phyloP scores from a whole-genome alignment of 78 protist species.

The Chrysochromulina parva region DNA sequence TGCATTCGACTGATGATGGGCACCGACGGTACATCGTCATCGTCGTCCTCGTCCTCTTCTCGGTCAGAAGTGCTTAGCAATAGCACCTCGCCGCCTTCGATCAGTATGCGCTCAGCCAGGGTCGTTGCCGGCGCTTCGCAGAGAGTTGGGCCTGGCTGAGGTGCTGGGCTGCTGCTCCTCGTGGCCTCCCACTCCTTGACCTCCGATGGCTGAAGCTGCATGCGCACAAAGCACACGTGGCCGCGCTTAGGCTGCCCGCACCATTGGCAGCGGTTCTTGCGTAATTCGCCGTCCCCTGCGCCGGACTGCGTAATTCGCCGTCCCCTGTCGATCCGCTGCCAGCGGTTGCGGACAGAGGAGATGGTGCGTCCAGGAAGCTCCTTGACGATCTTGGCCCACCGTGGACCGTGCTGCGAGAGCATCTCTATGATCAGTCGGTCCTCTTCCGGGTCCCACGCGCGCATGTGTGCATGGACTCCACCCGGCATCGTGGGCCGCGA shows the following conservation, averaged over 20 bases:
- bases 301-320: neutral
- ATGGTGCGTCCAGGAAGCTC: neutral
- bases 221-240: neutral
- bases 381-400: neutral
- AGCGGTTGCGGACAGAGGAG: neutral
- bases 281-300: too few species aligned
- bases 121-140: neutral
- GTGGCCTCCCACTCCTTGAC: neutral
- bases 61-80: neutral
- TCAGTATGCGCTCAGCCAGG: neutral
- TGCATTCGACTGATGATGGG: neutral
- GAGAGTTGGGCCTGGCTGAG: neutral
- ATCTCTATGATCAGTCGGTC: neutral
- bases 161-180: neutral
- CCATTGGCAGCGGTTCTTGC: neutral
- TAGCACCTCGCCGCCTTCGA: neutral
- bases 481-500: neutral
- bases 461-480: neutral
- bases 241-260: slow-evolving; percentile 1
- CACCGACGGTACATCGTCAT: neutral
- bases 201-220: too few species aligned
- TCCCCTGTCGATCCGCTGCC: neutral
- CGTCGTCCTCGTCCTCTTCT: neutral
- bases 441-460: slow-evolving; percentile 5
- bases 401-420: neutral